A percentile compares a stretch with the other conserved stretches of the same genome.
Evolutionary conservation across 2,329 filamentous ascomycete genomes (phyloP).

Genomic region (Thermomyces lanuginosus): DNA sequence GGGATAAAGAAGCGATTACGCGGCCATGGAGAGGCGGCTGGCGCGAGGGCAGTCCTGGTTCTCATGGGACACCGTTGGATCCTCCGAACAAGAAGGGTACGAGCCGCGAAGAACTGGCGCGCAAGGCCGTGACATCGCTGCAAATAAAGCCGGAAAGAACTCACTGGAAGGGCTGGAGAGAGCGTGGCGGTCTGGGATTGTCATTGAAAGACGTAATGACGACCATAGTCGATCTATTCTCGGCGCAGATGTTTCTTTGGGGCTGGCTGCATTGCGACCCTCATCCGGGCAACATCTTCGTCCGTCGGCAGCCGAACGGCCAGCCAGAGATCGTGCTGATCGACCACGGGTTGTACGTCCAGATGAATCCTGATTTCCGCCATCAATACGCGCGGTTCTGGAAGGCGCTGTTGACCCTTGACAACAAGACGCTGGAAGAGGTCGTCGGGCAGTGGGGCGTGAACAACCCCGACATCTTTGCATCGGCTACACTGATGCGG

Average conservation of each 20-base stretch:
- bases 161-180: conserved; percentile 56
- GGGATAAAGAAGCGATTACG: conserved; percentile 75
- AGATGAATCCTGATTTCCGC: conserved; percentile 69
- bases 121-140: conserved; percentile 19
- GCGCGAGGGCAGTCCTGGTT: conserved; percentile 61
- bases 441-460: conserved; percentile 76
- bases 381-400: conserved; percentile 80
- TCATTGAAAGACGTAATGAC: conserved; percentile 79
- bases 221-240: conserved; percentile 90
- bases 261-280: conserved; percentile 92
- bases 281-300: conserved; percentile 93
- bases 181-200: conserved; percentile 68
- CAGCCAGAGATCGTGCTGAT: conserved; percentile 82
- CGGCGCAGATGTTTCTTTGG: conserved; percentile 97
- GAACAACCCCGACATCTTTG: conserved; percentile 76
- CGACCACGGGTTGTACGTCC: conserved; percentile 91
- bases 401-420: conserved; percentile 86
- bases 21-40: conserved; percentile 63
- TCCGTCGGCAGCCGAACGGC: conserved; percentile 69
- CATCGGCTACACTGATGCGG: conserved; percentile 71
- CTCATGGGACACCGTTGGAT: conserved; percentile 48
- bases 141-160: conserved; percentile 65
- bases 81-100: conserved; percentile 34
- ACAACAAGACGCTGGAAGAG: conserved; percentile 59
- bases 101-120: conserved; percentile 28